These are phyloP conservation scores for Apiotrichum siamense DNA, from an alignment of 1,284 basidiomycete genomes.

Conservation along the genomic window DNA sequence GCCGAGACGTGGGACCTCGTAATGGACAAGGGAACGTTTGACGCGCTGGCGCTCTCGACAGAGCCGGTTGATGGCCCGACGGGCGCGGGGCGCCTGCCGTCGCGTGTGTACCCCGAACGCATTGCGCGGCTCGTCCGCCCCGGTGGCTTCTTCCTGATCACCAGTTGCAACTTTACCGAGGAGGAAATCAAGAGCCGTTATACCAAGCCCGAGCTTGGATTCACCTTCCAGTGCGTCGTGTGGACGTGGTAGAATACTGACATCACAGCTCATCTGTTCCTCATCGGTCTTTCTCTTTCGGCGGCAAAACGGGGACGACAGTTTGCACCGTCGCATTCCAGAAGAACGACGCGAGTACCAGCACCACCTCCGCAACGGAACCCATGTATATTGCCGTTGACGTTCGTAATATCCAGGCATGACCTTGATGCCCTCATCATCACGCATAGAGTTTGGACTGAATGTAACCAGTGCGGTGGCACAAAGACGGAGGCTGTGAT, in stretches of 20 bases:
- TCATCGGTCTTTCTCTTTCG: constrained; percentile 45
- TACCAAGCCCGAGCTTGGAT: constrained; percentile 27
- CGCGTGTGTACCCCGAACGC: constrained; percentile 42
- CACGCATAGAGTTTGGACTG: not conserved
- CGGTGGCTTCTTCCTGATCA: constrained; percentile 47
- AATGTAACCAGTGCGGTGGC: constrained; percentile 24
- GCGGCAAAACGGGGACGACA: constrained; percentile 41
- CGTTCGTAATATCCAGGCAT: constrained; percentile 16
- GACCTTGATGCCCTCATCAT: not conserved
- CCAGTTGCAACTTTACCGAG: constrained; percentile 49
- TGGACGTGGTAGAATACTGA: not conserved
- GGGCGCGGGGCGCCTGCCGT: constrained; percentile 34
- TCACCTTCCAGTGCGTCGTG: constrained; percentile 38
- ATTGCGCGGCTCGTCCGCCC: constrained; percentile 35
- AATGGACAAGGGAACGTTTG: constrained; percentile 47
- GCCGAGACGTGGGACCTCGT: constrained; percentile 45
- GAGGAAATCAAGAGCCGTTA: constrained; percentile 43
- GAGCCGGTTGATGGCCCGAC: constrained; percentile 28
- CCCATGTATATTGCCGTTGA: constrained; percentile 27
- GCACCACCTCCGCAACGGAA: not conserved
- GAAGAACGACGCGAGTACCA: constrained; percentile 15
- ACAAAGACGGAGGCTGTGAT: constrained; percentile 35
- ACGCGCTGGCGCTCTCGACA: constrained; percentile 41
- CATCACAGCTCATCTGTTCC: constrained; percentile 43
- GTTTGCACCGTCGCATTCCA: constrained; percentile 47